These are phyloP conservation scores for Phylloporus gajari DNA, from an alignment of 1,284 basidiomycete genomes.

Conservation along the genomic window DNA sequence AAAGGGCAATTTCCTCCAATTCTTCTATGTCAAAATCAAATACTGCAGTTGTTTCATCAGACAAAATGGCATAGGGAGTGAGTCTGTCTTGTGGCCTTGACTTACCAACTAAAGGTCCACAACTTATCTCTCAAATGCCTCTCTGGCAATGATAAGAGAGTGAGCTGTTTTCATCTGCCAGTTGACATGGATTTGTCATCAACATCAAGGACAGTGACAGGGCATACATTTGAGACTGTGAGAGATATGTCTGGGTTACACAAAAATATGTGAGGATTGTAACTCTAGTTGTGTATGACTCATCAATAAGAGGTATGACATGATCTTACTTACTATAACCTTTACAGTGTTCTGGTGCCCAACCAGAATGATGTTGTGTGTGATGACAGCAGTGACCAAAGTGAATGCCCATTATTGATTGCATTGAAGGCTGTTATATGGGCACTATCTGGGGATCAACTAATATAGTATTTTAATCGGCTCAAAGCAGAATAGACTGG, in stretches of 20 bases:
- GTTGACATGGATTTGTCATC: constrained; percentile 90
- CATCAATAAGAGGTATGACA: constrained; percentile 24
- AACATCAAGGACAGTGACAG: constrained; percentile 89
- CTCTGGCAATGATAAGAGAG: constrained; percentile 91
- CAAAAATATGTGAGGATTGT: constrained; percentile 93
- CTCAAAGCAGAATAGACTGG: constrained; percentile 10
- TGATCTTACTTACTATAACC: constrained; percentile 75
- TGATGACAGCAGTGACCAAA: constrained; percentile 96
- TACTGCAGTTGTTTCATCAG: constrained; percentile 92
- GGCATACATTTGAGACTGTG: constrained; percentile 81
- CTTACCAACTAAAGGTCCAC: constrained; percentile 96
- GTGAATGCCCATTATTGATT: constrained; percentile 95
- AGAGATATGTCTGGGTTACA: constrained; percentile 73
- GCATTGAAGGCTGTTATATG: constrained; percentile 97
- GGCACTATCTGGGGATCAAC: constrained; percentile 99
- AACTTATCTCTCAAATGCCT: constrained; percentile 94
- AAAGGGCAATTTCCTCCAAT: constrained; percentile 84
- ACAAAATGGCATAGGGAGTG: constrained; percentile 93
- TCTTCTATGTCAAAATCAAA: constrained; percentile 85
- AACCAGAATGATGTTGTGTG: constrained; percentile 90
- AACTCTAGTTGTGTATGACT: constrained; percentile 64
- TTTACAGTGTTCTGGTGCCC: constrained; percentile 99
- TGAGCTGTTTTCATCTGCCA: constrained; percentile 90
- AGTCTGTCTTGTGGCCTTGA: constrained; percentile 90
- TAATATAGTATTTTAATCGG: constrained; percentile 45